A percentile compares a stretch with the other conserved stretches of the same genome.
phyloP scores from a whole-genome alignment of 1,284 basidiomycete genomes.

The Marasmius tenuissimus region DNA sequence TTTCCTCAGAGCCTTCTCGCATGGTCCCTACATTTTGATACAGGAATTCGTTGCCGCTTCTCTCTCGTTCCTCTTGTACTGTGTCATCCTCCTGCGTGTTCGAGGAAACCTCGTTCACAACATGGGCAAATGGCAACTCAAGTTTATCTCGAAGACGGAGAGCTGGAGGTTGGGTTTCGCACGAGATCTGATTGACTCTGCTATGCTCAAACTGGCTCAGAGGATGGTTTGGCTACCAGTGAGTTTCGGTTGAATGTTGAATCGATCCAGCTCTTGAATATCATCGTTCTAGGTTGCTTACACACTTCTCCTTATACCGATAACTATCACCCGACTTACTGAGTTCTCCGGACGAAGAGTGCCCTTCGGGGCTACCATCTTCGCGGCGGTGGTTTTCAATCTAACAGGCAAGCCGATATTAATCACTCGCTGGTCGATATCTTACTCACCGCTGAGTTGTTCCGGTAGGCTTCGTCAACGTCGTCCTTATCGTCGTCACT shows the following conservation, averaged over 20 bases:
- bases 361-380: conserved; percentile 29
- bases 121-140: conserved; percentile 26
- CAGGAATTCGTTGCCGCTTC: conserved; percentile 34
- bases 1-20: not conserved
- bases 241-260: not conserved
- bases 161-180: conserved; percentile 26
- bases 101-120: conserved; percentile 29
- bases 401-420: conserved; percentile 27
- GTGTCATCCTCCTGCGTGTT: conserved; percentile 30
- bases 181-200: conserved; percentile 26
- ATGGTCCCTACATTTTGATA: not conserved
- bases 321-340: conserved; percentile 31
- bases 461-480: conserved; percentile 19
- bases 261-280: not conserved
- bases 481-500: conserved; percentile 16
- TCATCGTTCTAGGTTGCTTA: conserved; percentile 29
- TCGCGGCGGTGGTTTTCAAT: conserved; percentile 33
- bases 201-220: conserved; percentile 25
- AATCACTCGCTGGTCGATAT: not conserved
- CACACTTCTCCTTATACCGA: conserved; percentile 31
- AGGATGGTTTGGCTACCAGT: conserved; percentile 30
- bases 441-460: not conserved
- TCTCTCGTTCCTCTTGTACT: conserved; percentile 29
- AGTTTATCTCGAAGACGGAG: conserved; percentile 21
- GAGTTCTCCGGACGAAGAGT: conserved; percentile 29